phyloP scores from a whole-genome alignment of 805 yeast species.

The Metschnikowia koreensis region DNA sequence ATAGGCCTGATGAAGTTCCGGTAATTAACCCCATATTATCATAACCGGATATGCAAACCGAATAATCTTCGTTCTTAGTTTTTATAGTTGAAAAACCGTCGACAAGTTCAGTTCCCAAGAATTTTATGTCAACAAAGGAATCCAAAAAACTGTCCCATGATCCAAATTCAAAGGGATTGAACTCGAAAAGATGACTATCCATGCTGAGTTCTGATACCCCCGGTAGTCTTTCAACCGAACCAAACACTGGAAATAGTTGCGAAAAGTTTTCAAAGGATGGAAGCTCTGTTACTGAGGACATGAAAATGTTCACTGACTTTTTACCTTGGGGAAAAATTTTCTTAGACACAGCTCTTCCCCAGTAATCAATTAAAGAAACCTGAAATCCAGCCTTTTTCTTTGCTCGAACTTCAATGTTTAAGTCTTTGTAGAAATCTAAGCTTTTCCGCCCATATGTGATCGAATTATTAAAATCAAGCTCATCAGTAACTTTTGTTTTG shows the following conservation, averaged over 20 bases:
- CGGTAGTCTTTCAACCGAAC: constrained; percentile 41
- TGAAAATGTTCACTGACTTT: constrained; percentile 35
- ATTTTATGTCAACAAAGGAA: constrained; percentile 50
- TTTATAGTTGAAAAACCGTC: constrained; percentile 40
- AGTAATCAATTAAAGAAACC: constrained; percentile 62
- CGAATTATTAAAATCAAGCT: neutral
- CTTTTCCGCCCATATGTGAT: constrained; percentile 3
- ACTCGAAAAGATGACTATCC: constrained; percentile 51
- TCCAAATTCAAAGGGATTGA: constrained; percentile 66
- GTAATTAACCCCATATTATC: constrained; percentile 61
- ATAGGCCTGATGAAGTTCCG: constrained; percentile 63
- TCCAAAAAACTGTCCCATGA: constrained; percentile 55
- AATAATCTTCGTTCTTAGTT: constrained; percentile 20
- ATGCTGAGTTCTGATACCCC: constrained; percentile 25
- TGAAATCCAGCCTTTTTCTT: constrained; percentile 54
- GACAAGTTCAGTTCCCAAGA: constrained; percentile 48
- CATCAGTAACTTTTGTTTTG: constrained; percentile 1
- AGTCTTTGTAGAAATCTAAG: constrained; percentile 43
- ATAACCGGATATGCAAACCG: constrained; percentile 49
- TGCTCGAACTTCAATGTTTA: constrained; percentile 53
- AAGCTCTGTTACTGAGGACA: constrained; percentile 34
- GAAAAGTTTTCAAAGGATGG: constrained; percentile 34
- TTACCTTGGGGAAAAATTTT: constrained; percentile 40
- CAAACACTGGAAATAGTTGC: constrained; percentile 52
- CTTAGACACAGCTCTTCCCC: constrained; percentile 62